Conservation (phyloP, 768 basidiomycete species). For the Paxillus ammoniavirescens region DNA sequence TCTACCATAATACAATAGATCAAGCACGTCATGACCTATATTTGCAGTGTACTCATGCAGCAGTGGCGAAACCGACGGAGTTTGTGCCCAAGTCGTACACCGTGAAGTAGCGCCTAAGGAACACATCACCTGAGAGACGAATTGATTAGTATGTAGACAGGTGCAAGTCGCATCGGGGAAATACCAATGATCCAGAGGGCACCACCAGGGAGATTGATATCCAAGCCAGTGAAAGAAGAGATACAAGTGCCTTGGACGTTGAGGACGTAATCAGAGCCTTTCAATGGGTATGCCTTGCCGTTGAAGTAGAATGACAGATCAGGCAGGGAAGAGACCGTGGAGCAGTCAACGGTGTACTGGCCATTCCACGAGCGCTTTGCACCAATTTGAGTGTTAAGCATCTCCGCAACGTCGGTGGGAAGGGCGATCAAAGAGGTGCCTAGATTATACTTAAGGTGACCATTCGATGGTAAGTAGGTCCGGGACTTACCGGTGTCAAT, state of each 20-base stretch:
- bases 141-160: conserved; percentile 8
- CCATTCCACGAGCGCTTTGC: conserved; percentile 95
- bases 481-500: conserved; percentile 75
- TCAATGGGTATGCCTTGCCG: conserved; percentile 76
- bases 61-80: conserved; percentile 82
- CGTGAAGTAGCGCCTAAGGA: conserved; percentile 90
- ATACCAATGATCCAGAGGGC: conserved; percentile 89
- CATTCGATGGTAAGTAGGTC: not conserved
- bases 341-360: conserved; percentile 89
- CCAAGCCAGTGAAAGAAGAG: conserved; percentile 88
- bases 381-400: conserved; percentile 95
- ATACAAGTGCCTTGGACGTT: conserved; percentile 92
- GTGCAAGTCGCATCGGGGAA: conserved; percentile 11
- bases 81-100: conserved; percentile 79
- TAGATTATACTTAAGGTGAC: conserved; percentile 21
- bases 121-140: conserved; percentile 64
- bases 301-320: conserved; percentile 81
- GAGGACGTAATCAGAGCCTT: conserved; percentile 86
- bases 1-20: conserved; percentile 6
- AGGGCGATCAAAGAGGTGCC: conserved; percentile 94
- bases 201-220: conserved; percentile 79
- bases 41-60: conserved; percentile 24
- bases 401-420: conserved; percentile 93
- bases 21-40: not conserved
- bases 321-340: conserved; percentile 80